Evolutionary conservation across 2,329 filamentous ascomycete species (phyloP).

Genomic region (Clonostachys sp.): DNA sequence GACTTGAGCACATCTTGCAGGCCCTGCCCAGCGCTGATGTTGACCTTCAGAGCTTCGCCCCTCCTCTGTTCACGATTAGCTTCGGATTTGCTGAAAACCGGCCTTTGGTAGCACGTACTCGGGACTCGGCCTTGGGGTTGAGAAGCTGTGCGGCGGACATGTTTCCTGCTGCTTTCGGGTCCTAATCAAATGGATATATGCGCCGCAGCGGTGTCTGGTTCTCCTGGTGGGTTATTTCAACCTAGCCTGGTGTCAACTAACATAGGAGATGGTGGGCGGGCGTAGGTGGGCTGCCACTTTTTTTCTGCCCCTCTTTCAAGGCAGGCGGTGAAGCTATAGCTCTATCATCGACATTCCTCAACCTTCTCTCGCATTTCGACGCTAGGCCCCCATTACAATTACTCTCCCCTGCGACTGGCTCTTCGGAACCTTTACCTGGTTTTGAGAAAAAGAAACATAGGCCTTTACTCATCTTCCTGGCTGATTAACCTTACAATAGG

Average conservation of each 20-base stretch:
- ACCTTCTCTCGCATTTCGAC: no score
- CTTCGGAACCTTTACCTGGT: no score
- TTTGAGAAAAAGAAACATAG: no score
- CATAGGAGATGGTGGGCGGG: slow-evolving; percentile 1
- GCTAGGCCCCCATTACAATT: no score
- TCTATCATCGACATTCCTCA: no score
- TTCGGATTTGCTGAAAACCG: slow-evolving; percentile 16
- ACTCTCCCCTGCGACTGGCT: no score
- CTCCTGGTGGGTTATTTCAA: background rate
- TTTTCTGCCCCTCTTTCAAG: slow-evolving; percentile 8
- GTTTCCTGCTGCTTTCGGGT: slow-evolving; percentile 5
- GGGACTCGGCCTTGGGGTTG: slow-evolving; percentile 97
- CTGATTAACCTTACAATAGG: no score
- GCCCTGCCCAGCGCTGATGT: slow-evolving; percentile 94
- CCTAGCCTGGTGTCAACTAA: background rate
- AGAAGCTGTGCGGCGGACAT: slow-evolving; percentile 99
- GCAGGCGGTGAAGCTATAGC: background rate
- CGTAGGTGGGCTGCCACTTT: slow-evolving; percentile 7
- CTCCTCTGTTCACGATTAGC: slow-evolving; percentile 59
- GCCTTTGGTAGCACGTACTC: slow-evolving; percentile 53
- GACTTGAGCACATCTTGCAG: slow-evolving; percentile 92
- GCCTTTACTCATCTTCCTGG: no score
- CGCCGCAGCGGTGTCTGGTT: slow-evolving; percentile 5
- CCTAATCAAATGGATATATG: background rate
- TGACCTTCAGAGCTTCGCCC: slow-evolving; percentile 94